Evolutionary conservation across 768 basidiomycete species (phyloP).

Genomic region (Mycena polygramma): DNA sequence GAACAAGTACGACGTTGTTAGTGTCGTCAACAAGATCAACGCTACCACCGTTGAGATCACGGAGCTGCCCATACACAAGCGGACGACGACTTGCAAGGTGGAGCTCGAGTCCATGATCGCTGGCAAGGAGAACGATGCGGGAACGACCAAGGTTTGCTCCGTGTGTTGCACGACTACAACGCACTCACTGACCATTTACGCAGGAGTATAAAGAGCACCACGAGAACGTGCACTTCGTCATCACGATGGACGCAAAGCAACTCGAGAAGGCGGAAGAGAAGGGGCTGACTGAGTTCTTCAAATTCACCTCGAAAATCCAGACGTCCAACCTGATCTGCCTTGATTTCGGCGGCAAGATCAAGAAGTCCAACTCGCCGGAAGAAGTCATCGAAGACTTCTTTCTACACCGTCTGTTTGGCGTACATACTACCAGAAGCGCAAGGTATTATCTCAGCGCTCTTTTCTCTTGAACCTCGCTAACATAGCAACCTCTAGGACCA

Average conservation of each 20-base stretch:
- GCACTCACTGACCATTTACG: conserved; percentile 3
- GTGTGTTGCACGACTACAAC: conserved; percentile 1
- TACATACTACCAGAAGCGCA: conserved; percentile 97
- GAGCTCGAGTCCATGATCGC: conserved; percentile 88
- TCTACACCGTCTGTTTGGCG: conserved; percentile 88
- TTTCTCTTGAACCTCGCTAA: conserved; percentile 19
- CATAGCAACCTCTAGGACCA: conserved; percentile 68
- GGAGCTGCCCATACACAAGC: conserved; percentile 94
- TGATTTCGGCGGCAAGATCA: conserved; percentile 96
- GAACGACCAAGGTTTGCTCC: conserved; percentile 77
- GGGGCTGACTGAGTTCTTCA: conserved; percentile 93
- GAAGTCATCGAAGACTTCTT: conserved; percentile 94
- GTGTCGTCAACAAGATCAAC: conserved; percentile 80
- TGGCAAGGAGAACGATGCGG: conserved; percentile 82
- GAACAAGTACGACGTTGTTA: conserved; percentile 88
- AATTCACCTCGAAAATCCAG: conserved; percentile 84
- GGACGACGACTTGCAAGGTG: conserved; percentile 95
- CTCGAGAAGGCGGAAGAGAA: conserved; percentile 91
- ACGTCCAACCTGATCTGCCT: conserved; percentile 99
- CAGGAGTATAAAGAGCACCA: conserved; percentile 99
- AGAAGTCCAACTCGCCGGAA: conserved; percentile 90
- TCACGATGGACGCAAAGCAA: conserved; percentile 84
- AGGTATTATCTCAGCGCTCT: conserved; percentile 63
- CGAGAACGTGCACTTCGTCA: conserved; percentile 87
- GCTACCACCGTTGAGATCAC: conserved; percentile 95